These are phyloP conservation scores for Striga asiatica DNA, from an alignment of 257 asterid genomes.

Conservation along the genomic window DNA sequence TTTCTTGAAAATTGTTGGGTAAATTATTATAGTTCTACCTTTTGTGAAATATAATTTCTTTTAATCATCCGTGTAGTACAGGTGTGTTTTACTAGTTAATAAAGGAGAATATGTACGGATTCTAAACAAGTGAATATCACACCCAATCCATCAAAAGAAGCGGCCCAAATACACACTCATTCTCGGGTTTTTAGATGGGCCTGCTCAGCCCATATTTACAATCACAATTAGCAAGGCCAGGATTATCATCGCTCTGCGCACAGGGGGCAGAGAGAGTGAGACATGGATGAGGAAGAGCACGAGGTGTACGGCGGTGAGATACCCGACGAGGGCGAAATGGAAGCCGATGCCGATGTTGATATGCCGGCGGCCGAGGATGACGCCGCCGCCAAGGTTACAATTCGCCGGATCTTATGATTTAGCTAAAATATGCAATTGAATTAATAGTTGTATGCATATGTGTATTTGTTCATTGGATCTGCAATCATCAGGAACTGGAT, in stretches of 20 bases:
- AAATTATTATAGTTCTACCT: too few species aligned
- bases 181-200: background rate
- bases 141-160: too few species aligned
- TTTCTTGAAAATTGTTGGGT: too few species aligned
- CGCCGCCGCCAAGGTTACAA: slow-evolving; percentile 42
- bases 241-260: too few species aligned
- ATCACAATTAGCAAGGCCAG: background rate
- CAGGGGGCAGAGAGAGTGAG: slow-evolving; percentile 1
- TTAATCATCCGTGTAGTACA: too few species aligned
- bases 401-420: background rate
- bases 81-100: too few species aligned
- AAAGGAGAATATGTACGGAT: too few species aligned
- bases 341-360: slow-evolving; percentile 46
- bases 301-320: slow-evolving; percentile 64
- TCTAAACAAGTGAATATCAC: too few species aligned
- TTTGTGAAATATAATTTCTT: too few species aligned
- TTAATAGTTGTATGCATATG: slow-evolving; percentile 3
- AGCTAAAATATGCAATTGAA: background rate
- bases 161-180: background rate
- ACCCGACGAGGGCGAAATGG: slow-evolving; percentile 52
- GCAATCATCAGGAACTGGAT: slow-evolving; percentile 39
- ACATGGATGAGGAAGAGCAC: slow-evolving; percentile 63
- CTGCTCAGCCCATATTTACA: background rate
- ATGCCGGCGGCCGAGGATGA: slow-evolving; percentile 46
- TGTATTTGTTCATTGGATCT: slow-evolving; percentile 13